Conservation (phyloP, 441 rosid genomes). For the Pelargonium cotyledonis region DNA sequence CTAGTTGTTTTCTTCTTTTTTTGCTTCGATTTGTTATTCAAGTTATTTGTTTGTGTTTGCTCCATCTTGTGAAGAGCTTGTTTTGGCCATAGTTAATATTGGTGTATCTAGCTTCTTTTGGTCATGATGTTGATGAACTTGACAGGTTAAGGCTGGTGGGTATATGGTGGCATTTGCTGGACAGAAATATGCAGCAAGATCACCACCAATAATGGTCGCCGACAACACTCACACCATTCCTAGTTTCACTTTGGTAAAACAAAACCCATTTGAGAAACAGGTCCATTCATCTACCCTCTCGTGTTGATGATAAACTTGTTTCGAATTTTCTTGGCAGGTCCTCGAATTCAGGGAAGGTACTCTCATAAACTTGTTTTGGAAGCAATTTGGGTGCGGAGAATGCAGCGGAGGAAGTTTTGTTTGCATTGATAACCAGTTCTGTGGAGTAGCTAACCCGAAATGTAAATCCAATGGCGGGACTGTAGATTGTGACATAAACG, state of each 20-base stretch:
- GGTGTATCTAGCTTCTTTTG: too few species aligned
- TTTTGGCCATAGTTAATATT: too few species aligned
- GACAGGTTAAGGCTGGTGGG: conserved; percentile 49
- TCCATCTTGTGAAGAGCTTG: too few species aligned
- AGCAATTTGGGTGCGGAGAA: conserved; percentile 62
- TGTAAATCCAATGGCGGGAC: conserved; percentile 36
- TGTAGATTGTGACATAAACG: conserved; percentile 43
- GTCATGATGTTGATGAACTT: too few species aligned
- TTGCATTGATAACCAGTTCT: conserved; percentile 58
- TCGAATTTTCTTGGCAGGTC: conserved; percentile 33
- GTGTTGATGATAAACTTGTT: too few species aligned
- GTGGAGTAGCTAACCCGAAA: conserved; percentile 50
- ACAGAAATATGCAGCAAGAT: conserved; percentile 82
- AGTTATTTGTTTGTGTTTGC: too few species aligned
- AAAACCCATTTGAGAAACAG: too few species aligned
- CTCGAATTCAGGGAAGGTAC: conserved; percentile 73
- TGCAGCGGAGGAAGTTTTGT: conserved; percentile 37
- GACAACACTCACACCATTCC: conserved; percentile 51
- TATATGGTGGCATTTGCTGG: conserved; percentile 89
- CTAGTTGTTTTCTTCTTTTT: not conserved
- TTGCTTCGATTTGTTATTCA: too few species aligned
- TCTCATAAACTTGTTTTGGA: conserved; percentile 68
- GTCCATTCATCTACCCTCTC: too few species aligned
- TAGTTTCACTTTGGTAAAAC: conserved; percentile 24
- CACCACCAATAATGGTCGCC: conserved; percentile 51